These are phyloP conservation scores for Pachysandra terminalis DNA, from an alignment of 164 flowering plant species.

Conservation along the genomic window DNA sequence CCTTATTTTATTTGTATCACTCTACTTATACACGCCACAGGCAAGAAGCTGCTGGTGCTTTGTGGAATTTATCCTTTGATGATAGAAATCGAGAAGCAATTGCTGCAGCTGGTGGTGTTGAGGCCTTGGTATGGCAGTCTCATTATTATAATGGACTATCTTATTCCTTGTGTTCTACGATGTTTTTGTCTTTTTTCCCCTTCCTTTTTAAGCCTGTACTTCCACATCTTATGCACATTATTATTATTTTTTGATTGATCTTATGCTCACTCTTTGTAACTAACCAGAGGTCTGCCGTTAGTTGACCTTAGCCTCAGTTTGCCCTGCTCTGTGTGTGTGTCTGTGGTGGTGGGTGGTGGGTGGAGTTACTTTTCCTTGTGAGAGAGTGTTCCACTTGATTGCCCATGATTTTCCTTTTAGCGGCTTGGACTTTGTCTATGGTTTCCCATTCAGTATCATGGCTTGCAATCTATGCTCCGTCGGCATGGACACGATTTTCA, in stretches of 20 bases:
- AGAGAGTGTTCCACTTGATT: background rate
- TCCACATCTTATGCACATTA: too few species aligned
- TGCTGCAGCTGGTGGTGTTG: conserved; percentile 95
- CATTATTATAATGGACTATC: too few species aligned
- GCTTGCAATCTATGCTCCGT: too few species aligned
- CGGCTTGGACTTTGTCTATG: background rate
- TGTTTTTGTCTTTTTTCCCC: background rate
- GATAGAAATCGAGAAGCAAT: conserved; percentile 98
- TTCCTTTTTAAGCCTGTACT: too few species aligned
- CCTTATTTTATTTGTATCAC: conserved; percentile 3
- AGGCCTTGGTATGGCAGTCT: conserved; percentile 70
- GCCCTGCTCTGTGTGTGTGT: background rate
- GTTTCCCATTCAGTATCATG: too few species aligned
- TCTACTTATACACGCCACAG: conserved; percentile 31
- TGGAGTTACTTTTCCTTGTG: background rate
- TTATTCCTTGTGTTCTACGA: too few species aligned
- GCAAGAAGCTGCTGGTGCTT: conserved; percentile 99
- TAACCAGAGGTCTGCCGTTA: too few species aligned
- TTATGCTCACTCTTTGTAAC: background rate
- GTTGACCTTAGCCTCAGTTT: background rate
- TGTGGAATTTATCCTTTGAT: conserved; percentile 98
- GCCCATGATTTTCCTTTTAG: background rate
- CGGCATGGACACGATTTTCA: too few species aligned
- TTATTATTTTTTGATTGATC: background rate
- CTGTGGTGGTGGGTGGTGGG: too few species aligned